Evolutionary conservation across 768 basidiomycete genomes (phyloP).

Genomic region (Boletus sp.): DNA sequence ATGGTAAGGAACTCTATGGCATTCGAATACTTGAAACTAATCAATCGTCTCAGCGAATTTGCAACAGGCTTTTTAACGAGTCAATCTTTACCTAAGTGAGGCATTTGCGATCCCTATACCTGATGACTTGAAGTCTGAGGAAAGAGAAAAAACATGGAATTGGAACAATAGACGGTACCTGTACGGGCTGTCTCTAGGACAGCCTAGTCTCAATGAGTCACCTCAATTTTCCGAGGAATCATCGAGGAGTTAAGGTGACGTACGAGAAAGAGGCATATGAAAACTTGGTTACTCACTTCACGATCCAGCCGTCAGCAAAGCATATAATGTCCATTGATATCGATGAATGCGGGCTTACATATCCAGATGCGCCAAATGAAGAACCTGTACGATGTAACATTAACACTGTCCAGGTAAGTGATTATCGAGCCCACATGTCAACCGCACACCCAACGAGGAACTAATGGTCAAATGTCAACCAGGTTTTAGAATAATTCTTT

Average conservation of each 20-base stretch:
- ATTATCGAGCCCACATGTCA: neutral
- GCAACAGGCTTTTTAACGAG: neutral
- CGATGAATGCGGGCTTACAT: constrained; percentile 3
- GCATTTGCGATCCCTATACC: neutral
- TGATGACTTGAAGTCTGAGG: neutral
- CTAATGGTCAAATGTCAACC: neutral
- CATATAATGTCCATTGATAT: neutral
- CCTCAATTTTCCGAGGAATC: neutral
- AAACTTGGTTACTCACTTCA: constrained; percentile 10
- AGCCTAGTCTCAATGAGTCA: neutral
- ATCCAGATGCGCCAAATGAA: constrained; percentile 22
- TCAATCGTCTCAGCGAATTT: neutral
- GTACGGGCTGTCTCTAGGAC: constrained; percentile 6
- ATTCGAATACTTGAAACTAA: neutral
- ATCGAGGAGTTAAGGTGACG: neutral
- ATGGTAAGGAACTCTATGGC: neutral
- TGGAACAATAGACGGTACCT: neutral
- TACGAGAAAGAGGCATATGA: constrained; percentile 14
- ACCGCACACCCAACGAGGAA: neutral
- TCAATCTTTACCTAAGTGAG: neutral
- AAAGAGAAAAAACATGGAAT: no score
- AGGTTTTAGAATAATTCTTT: neutral
- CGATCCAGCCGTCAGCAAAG: neutral
- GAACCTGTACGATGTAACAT: constrained; percentile 1
- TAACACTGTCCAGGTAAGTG: neutral